Conservation (phyloP, 1,284 basidiomycete species). For the Cystobasidium sp. region DNA sequence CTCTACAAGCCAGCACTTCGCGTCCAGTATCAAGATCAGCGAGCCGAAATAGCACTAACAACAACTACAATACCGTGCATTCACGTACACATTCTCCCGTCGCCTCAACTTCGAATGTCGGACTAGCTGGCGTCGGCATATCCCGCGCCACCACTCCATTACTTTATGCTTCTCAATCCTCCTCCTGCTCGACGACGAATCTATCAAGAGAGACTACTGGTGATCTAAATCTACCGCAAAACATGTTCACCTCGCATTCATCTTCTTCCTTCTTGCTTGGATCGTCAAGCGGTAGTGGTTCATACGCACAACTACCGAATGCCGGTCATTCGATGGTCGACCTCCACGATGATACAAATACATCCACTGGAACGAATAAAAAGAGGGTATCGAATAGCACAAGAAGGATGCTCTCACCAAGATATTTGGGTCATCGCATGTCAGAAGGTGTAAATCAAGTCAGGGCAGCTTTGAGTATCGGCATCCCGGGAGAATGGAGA, state of each 20-base stretch:
- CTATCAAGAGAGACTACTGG: neutral
- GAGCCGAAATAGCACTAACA: neutral
- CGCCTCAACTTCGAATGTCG: neutral
- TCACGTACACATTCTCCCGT: neutral
- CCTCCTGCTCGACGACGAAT: neutral
- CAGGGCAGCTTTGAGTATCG: slow-evolving; percentile 20
- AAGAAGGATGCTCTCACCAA: neutral
- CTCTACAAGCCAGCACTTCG: too few species aligned
- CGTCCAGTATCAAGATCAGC: neutral
- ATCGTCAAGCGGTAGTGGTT: neutral
- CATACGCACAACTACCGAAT: neutral
- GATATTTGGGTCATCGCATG: neutral
- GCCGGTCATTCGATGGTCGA: neutral
- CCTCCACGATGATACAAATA: neutral
- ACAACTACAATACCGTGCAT: neutral
- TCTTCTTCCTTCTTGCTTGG: slow-evolving; percentile 16
- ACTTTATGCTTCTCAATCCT: neutral
- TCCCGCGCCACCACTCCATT: slow-evolving; percentile 15
- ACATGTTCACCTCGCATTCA: neutral
- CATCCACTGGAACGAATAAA: neutral
- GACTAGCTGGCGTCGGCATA: neutral
- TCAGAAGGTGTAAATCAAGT: neutral
- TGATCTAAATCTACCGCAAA: too few species aligned
- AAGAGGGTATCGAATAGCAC: neutral
- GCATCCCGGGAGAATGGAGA: slow-evolving; percentile 33